These are phyloP conservation scores for Fusarium marasasianum DNA, from an alignment of 2,329 filamentous ascomycete species.

Conservation along the genomic window DNA sequence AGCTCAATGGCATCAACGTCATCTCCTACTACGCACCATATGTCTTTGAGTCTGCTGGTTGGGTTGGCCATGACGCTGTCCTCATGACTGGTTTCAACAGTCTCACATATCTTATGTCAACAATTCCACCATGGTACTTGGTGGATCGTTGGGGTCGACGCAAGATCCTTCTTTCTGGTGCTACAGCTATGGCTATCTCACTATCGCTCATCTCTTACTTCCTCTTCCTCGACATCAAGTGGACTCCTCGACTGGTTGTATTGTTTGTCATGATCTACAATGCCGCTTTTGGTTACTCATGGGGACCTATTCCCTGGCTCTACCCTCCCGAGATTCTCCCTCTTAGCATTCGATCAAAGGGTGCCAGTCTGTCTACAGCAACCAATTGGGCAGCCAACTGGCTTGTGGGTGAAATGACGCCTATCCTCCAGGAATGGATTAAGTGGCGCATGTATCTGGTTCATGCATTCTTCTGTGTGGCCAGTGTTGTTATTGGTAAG, in stretches of 20 bases:
- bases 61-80: slow-evolving; percentile 88
- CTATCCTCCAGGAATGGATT: slow-evolving; percentile 90
- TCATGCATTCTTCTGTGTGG: slow-evolving; percentile 95
- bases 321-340: slow-evolving; percentile 99
- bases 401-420: slow-evolving; percentile 95
- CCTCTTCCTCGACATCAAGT: slow-evolving; percentile 82
- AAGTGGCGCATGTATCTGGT: slow-evolving; percentile 94
- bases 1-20: slow-evolving; percentile 98
- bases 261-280: slow-evolving; percentile 99
- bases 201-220: slow-evolving; percentile 94
- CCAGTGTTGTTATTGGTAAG: slow-evolving; percentile 95
- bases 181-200: slow-evolving; percentile 87
- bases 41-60: slow-evolving; percentile 97
- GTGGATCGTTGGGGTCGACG: slow-evolving; percentile 93
- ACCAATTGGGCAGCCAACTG: slow-evolving; percentile 99
- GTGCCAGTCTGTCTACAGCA: slow-evolving; percentile 93
- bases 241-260: slow-evolving; percentile 86
- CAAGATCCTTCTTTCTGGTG: slow-evolving; percentile 88
- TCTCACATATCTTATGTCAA: slow-evolving; percentile 87
- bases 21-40: slow-evolving; percentile 98
- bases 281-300: slow-evolving; percentile 91
- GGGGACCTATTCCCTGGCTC: slow-evolving; percentile 98
- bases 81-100: slow-evolving; percentile 98
- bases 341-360: slow-evolving; percentile 95
- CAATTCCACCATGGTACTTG: slow-evolving; percentile 95